Conservation (phyloP, 2,329 filamentous ascomycete species). For the Nothophoma quercina region DNA sequence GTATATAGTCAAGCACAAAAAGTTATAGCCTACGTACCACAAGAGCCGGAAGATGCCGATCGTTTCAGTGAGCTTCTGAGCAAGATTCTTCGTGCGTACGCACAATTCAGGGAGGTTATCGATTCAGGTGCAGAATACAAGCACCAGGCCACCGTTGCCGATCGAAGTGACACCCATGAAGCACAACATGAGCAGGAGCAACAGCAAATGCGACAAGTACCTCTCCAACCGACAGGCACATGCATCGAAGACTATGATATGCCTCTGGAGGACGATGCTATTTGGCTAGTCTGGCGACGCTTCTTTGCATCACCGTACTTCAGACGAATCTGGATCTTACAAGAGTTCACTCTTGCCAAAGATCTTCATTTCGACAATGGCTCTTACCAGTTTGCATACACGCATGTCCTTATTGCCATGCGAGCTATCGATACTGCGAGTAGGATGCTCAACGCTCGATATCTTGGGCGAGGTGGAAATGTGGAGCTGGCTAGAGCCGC, state of each 20-base stretch:
- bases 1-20: neutral
- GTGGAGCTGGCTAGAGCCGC: neutral
- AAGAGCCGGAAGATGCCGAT: neutral
- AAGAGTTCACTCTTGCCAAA: neutral
- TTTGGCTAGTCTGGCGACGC: neutral
- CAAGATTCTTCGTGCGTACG: neutral
- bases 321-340: neutral
- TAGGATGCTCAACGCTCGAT: neutral
- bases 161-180: too few species aligned
- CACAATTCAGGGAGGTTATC: neutral
- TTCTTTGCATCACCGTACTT: slow-evolving; percentile 2
- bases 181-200: neutral
- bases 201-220: too few species aligned
- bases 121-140: neutral
- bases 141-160: neutral
- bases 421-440: neutral
- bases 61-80: neutral
- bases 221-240: neutral
- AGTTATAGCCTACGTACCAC: neutral
- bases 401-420: neutral
- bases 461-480: neutral
- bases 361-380: neutral
- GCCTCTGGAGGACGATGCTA: neutral
- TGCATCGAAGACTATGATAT: neutral
- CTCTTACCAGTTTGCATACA: neutral